Percentiles rank a stretch among this genome's conserved stretches.
Conservation (phyloP, 805 yeast species). For the Candida corydali region DNA sequence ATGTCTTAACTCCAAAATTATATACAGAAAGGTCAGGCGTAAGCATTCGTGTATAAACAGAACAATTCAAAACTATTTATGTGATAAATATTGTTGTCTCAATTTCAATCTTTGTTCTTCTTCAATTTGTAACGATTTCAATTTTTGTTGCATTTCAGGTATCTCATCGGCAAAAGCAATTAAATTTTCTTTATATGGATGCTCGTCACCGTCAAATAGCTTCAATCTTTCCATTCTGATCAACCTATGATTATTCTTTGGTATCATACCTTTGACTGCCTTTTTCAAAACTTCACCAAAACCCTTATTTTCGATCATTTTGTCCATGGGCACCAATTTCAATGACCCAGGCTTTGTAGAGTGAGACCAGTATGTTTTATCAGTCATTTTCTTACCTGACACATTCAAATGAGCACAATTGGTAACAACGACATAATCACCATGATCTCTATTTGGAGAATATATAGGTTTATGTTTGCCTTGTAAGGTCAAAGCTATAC, state of each 20-base stretch:
- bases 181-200: slow-evolving; percentile 80
- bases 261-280: slow-evolving; percentile 96
- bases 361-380: slow-evolving; percentile 86
- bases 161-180: slow-evolving; percentile 83
- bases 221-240: slow-evolving; percentile 78
- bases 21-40: slow-evolving; percentile 86
- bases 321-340: slow-evolving; percentile 77
- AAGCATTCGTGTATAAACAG: slow-evolving; percentile 36
- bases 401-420: slow-evolving; percentile 78
- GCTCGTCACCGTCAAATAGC: slow-evolving; percentile 81
- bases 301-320: slow-evolving; percentile 72
- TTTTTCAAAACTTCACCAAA: slow-evolving; percentile 77
- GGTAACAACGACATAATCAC: slow-evolving; percentile 96
- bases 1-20: slow-evolving; percentile 91
- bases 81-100: slow-evolving; percentile 28
- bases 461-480: slow-evolving; percentile 97
- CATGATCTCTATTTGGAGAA: slow-evolving; percentile 72
- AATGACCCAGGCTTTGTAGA: slow-evolving; percentile 87
- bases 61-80: slow-evolving; percentile 12
- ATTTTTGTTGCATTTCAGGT: slow-evolving; percentile 43
- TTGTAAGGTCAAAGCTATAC: slow-evolving; percentile 80
- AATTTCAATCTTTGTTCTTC: slow-evolving; percentile 30
- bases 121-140: slow-evolving; percentile 32
- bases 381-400: slow-evolving; percentile 80
- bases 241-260: slow-evolving; percentile 81